Evolutionary conservation across 2,329 filamentous ascomycete genomes (phyloP), one percentile per base, ranked within the genome.

Genomic region (Pseudogymnoascus sp.): DNA sequence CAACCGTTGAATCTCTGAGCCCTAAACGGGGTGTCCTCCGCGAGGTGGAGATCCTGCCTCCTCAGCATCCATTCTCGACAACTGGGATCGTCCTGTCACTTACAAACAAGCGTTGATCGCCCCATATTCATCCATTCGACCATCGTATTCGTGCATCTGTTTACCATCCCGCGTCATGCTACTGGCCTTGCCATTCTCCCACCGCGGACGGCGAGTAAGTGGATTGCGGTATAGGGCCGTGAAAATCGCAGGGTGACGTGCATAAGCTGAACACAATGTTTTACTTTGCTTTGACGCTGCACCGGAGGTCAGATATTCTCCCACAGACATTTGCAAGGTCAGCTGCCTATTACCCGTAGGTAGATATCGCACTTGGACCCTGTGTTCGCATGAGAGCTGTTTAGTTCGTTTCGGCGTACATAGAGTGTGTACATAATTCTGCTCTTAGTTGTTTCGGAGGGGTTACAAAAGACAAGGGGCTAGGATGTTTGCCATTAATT

Each of bases 21-120:
- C 47, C 23, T 31, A 53, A 53, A 53, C 47, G 47, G 47, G 14
- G 10, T 53, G 4, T 53, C 4, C 47, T 31, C 47, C 47, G 47
- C 11, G 23, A 31, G 25, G 44, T 50, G 44, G 23, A 53, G 47
- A 53, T 53, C 21, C 42, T 47, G 42, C 6, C 14, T 8, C 2
- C 2, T 25, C 25, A 47, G 42, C 3, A 25, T 47, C 42, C 8
- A 21, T n/a, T 10, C 25, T 53, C 47, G 25, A 31, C 25, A 31
- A 53, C 14, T 53, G 47, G 47, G 47, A 53, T 53, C 47, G 47
- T 53, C 47, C 47, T 53, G 47, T 53, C 47, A 53, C 47, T 53
- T 53, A 31, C 25, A 53, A n/a, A 53, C 16, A 53, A 53, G 47
- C 47, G 47, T 53, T 53, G 25, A 53, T 53, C 47, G 23, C 47